These are phyloP conservation scores for Boeremia exigua DNA, from an alignment of 2,329 filamentous ascomycete genomes.

Conservation along the genomic window DNA sequence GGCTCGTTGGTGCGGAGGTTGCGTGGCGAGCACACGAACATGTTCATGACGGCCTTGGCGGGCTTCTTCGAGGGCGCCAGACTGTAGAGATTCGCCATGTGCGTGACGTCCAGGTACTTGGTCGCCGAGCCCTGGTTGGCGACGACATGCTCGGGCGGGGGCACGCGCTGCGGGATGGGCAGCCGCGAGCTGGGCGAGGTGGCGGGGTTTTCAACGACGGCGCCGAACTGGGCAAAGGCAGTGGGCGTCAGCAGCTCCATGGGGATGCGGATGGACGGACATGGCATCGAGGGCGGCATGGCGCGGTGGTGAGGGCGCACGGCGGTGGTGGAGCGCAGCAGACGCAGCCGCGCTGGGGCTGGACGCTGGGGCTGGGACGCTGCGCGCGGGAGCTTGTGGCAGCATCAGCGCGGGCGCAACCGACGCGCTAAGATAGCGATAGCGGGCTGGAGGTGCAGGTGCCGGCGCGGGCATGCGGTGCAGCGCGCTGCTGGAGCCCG, in stretches of 20 bases:
- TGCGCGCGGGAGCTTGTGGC: constrained; percentile 12
- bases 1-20: constrained; percentile 54
- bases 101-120: constrained; percentile 83
- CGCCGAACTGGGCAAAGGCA: constrained; percentile 80
- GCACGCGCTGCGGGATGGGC: constrained; percentile 57
- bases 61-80: constrained; percentile 65
- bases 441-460: constrained; percentile 9
- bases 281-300: constrained; percentile 50
- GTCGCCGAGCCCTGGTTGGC: constrained; percentile 88
- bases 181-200: constrained; percentile 53
- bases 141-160: constrained; percentile 57
- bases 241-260: constrained; percentile 71
- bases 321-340: not conserved
- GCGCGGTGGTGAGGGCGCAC: constrained; percentile 12
- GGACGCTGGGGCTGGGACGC: constrained; percentile 10
- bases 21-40: constrained; percentile 85
- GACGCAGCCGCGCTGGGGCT: constrained; percentile 15
- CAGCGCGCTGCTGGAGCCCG: not conserved
- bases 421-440: constrained; percentile 29
- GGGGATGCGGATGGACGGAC: constrained; percentile 56
- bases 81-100: constrained; percentile 73
- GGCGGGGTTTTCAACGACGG: constrained; percentile 77
- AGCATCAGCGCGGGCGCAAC: constrained; percentile 16
- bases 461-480: not conserved
- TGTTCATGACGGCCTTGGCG: constrained; percentile 73